Evolutionary conservation across 352 stramenopile species (phyloP), one percentile per base, ranked within the genome.

Genomic region (Globisporangium parvum): DNA sequence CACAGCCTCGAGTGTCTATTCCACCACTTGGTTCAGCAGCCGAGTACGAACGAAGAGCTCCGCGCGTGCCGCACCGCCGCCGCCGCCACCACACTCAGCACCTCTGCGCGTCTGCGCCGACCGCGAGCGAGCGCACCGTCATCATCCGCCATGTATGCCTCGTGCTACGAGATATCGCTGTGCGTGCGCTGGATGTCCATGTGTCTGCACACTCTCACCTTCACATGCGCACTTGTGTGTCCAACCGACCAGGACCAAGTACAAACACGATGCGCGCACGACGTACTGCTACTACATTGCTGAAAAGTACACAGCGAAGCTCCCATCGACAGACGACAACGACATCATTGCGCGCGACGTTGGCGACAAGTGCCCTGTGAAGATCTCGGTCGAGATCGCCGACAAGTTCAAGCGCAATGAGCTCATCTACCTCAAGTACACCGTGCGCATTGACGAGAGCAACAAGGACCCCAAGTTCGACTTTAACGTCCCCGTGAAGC

Each of bases 241-340:
- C 9, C 3, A 47, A 18, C 26, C n/a, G 41, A 24, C 8, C 20
- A 80, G 65, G 65, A 62, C 66, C 60, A 75, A 59, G 51, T 90
- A 83, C 64, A 87, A 85, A 56, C 85, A 90, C 60, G 81, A 92
- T 67, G 71, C 62, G 46, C 81, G 65, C 60, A 92, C 81, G 33
- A 92, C 81, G 46, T 90, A 92, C 69, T 92, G 81, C 67, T 92
- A 88, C 64, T 88, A 86, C 65, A 67, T 86, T 17, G 62, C 66
- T 21, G 67, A 85, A 12, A 82, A 78, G 57, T 87, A 87, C 62
- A 78, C 73, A 35, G 57, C 64, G 51, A 57, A 84, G 51, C 57
- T 77, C 39, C 75, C 77, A 26, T 45, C 66, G 21, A 54, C 26
- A n/a, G 57, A 63, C 50, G 51, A 77, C 47, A 66, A 71, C 57